Evolutionary conservation across 306 rosid species (phyloP).

Genomic region (Ammopiptanthus mongolicus): DNA sequence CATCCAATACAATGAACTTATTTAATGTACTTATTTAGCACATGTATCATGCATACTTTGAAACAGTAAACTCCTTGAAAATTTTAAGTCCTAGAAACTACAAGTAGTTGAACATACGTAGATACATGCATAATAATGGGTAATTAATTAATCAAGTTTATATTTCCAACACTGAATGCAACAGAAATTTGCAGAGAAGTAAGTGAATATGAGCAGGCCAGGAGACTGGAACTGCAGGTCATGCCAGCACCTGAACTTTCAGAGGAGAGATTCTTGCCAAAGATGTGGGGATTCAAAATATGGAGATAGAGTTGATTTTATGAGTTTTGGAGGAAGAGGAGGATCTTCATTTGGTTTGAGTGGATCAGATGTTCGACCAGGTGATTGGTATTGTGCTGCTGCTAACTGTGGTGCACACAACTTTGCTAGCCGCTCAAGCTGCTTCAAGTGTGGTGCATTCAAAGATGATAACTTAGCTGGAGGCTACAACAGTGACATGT

Average conservation of each 20-base stretch:
- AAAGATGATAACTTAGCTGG: slow-evolving; percentile 67
- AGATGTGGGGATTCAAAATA: slow-evolving; percentile 80
- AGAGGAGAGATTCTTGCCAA: slow-evolving; percentile 94
- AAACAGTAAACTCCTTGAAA: too few relatives aligned
- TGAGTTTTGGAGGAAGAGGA: slow-evolving; percentile 51
- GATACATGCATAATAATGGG: too few relatives aligned
- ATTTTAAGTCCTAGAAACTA: too few relatives aligned
- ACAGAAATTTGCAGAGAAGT: slow-evolving; percentile 20
- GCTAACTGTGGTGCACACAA: slow-evolving; percentile 84
- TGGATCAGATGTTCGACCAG: slow-evolving; percentile 86
- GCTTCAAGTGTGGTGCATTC: slow-evolving; percentile 96
- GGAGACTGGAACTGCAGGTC: slow-evolving; percentile 99
- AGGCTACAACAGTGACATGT: slow-evolving; percentile 39
- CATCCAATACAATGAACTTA: too few relatives aligned
- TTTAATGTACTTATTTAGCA: too few relatives aligned
- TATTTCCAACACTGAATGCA: slow-evolving; percentile 25
- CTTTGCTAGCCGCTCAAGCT: slow-evolving; percentile 91
- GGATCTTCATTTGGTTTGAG: slow-evolving; percentile 66
- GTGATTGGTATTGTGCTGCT: slow-evolving; percentile 88
- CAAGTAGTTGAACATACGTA: too few relatives aligned
- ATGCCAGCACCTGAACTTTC: slow-evolving; percentile 94
- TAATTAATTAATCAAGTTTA: too few relatives aligned
- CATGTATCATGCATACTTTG: too few relatives aligned
- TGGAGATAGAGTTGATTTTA: slow-evolving; percentile 48
- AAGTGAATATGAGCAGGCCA: slow-evolving; percentile 72